These are phyloP conservation scores for Poronia punctata DNA, from an alignment of 495 filamentous ascomycete genomes.

Conservation along the genomic window DNA sequence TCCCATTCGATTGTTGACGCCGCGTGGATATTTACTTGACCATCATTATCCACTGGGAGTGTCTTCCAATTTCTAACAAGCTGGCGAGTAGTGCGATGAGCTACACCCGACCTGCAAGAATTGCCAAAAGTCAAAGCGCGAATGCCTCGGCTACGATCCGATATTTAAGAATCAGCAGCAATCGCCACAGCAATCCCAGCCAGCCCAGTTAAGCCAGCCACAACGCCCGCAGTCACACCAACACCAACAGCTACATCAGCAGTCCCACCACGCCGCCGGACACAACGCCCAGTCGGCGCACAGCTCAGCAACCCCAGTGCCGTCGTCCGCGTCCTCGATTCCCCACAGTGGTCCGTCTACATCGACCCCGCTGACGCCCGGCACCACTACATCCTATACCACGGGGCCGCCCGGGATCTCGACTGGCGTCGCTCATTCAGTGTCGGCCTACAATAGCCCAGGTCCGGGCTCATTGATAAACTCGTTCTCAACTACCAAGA, in stretches of 20 bases:
- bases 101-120: constrained; percentile 90
- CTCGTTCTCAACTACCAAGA: constrained; percentile 50
- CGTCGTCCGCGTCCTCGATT: constrained; percentile 24
- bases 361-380: constrained; percentile 27
- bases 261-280: too few relatives aligned
- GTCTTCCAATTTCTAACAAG: neutral
- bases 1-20: too few relatives aligned
- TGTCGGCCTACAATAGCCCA: constrained; percentile 13
- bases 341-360: constrained; percentile 37
- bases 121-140: constrained; percentile 95
- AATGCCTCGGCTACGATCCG: constrained; percentile 95
- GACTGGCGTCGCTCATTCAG: constrained; percentile 18
- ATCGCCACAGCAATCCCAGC: constrained; percentile 17
- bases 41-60: neutral
- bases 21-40: too few relatives aligned
- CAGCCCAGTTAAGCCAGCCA: constrained; percentile 17
- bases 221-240: constrained; percentile 23
- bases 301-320: constrained; percentile 3
- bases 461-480: constrained; percentile 31
- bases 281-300: constrained; percentile 3
- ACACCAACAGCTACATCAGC: constrained; percentile 5
- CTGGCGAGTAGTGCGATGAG: constrained; percentile 77
- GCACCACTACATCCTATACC: constrained; percentile 16
- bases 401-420: constrained; percentile 22
- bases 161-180: constrained; percentile 80